Evolutionary conservation across 2,329 filamentous ascomycete genomes (phyloP).

Genomic region (Pyricularia sp.): DNA sequence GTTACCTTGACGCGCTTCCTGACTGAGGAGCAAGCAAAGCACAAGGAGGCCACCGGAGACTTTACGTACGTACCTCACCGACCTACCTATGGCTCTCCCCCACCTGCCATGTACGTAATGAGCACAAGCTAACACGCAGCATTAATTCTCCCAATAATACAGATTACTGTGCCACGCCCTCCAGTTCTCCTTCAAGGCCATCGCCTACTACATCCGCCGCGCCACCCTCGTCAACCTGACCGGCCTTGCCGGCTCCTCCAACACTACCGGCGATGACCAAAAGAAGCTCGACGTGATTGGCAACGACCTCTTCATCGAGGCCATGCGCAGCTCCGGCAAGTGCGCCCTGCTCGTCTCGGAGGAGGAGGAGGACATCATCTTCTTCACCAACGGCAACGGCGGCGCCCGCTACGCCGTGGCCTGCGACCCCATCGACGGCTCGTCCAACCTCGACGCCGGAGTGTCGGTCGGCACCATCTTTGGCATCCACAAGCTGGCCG

Average conservation of each 20-base stretch:
- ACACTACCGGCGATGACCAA: conserved; percentile 94
- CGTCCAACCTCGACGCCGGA: conserved; percentile 93
- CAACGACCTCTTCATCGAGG: conserved; percentile 93
- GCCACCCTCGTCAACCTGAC: conserved; percentile 92
- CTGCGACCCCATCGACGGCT: conserved; percentile 96
- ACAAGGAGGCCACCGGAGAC: conserved; percentile 92
- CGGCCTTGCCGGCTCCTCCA: conserved; percentile 87
- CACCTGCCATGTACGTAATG: conserved; percentile 7
- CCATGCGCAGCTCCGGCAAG: conserved; percentile 88
- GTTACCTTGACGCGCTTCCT: conserved; percentile 91
- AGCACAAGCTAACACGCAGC: conserved; percentile 8
- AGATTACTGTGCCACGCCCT: conserved; percentile 94
- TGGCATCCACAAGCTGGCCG: conserved; percentile 80
- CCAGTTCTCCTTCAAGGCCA: conserved; percentile 99
- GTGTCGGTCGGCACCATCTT: conserved; percentile 98
- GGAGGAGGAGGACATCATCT: conserved; percentile 89
- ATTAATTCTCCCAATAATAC: conserved; percentile 5
- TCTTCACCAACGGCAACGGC: conserved; percentile 49
- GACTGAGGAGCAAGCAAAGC: conserved; percentile 89
- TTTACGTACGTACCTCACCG: conserved; percentile 79
- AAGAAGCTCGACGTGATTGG: conserved; percentile 99
- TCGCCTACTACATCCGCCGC: conserved; percentile 97
- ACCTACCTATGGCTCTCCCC: background rate
- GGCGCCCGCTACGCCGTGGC: conserved; percentile 73
- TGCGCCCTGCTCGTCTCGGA: conserved; percentile 93